These are phyloP conservation scores for Fraxinus quadrangulata DNA, from an alignment of 257 asterid genomes.

Conservation along the genomic window DNA sequence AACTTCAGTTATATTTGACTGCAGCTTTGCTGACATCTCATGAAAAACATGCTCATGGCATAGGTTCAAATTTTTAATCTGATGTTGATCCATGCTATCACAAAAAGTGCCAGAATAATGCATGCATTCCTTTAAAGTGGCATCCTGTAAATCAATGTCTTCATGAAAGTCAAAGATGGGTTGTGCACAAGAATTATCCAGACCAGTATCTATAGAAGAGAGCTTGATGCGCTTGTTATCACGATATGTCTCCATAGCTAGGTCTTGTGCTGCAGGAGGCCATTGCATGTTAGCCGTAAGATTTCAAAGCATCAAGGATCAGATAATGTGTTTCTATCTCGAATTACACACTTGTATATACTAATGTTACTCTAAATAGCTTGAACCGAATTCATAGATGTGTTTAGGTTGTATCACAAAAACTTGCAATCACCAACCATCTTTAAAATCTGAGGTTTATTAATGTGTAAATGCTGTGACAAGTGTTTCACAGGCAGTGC, in stretches of 20 bases:
- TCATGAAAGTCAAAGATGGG: slow-evolving; percentile 13
- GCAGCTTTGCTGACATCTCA: background rate
- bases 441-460: background rate
- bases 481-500: background rate
- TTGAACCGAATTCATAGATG: background rate
- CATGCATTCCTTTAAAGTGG: slow-evolving; percentile 23
- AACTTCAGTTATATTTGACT: background rate
- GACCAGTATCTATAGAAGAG: slow-evolving; percentile 27
- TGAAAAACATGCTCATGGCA: slow-evolving; percentile 5
- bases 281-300: slow-evolving; percentile 8
- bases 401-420: background rate
- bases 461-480: background rate
- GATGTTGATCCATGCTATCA: slow-evolving; percentile 8
- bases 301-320: background rate
- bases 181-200: slow-evolving; percentile 24
- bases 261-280: slow-evolving; percentile 42
- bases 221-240: slow-evolving; percentile 42
- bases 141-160: slow-evolving; percentile 20
- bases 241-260: slow-evolving; percentile 27
- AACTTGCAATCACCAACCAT: background rate
- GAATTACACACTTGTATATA: background rate
- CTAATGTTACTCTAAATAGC: background rate
- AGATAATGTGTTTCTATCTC: background rate
- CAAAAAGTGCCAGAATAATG: background rate
- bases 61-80: slow-evolving; percentile 22